Conservation (phyloP, 371 early-diverging fungal species). For the Lichtheimia ramosa region DNA sequence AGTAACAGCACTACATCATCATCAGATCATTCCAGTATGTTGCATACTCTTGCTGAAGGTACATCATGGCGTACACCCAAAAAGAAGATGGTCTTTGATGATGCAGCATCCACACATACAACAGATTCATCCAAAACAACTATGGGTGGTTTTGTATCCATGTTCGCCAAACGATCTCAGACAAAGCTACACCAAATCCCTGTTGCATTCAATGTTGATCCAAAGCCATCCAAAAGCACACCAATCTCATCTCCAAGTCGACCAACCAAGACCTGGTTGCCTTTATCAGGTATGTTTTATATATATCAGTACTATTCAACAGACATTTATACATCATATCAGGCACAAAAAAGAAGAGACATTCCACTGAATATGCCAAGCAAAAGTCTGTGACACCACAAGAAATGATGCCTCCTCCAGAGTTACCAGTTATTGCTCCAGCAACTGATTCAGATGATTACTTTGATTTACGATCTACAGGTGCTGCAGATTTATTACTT, state of each 20-base stretch:
- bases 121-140: slow-evolving; percentile 11
- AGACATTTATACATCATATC: no score
- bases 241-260: slow-evolving; percentile 17
- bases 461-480: slow-evolving; percentile 15
- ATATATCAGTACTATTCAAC: no score
- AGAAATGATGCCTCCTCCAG: slow-evolving; percentile 10
- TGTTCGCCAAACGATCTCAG: slow-evolving; percentile 18
- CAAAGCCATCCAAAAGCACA: slow-evolving; percentile 24
- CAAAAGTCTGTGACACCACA: neutral
- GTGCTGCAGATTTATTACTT: slow-evolving; percentile 9
- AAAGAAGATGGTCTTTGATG: slow-evolving; percentile 3
- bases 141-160: slow-evolving; percentile 13
- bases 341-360: slow-evolving; percentile 11
- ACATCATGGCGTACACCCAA: slow-evolving; percentile 9
- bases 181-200: slow-evolving; percentile 4
- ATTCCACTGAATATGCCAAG: slow-evolving; percentile 12
- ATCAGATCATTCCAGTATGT: slow-evolving; percentile 10
- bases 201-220: neutral
- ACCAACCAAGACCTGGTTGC: slow-evolving; percentile 11
- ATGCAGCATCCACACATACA: slow-evolving; percentile 12
- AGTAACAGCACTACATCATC: slow-evolving; percentile 2
- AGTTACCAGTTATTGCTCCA: neutral
- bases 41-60: slow-evolving; percentile 6
- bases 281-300: no score
- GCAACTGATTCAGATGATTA: slow-evolving; percentile 12